Evolutionary conservation across 495 filamentous ascomycete genomes (phyloP).

Genomic region (Bryoglossum gracile): DNA sequence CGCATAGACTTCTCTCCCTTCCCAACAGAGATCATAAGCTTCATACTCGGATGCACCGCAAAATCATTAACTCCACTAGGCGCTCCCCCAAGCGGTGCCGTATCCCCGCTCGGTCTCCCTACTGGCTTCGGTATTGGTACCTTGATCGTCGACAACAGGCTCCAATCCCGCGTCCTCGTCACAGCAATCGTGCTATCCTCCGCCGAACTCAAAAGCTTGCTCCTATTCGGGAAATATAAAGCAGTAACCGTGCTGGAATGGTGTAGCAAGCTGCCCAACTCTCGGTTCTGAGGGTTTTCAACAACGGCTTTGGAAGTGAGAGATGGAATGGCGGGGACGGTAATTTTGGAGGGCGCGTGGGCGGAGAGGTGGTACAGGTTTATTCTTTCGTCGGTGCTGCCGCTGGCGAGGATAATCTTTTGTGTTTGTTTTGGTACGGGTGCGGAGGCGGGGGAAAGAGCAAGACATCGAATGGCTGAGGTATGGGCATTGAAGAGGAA

Average conservation of each 20-base stretch:
- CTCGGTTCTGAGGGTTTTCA: slow-evolving; percentile 79
- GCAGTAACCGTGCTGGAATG: slow-evolving; percentile 73
- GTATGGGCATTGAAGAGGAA: slow-evolving; percentile 94
- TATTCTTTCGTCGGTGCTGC: slow-evolving; percentile 86
- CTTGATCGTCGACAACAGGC: slow-evolving; percentile 81
- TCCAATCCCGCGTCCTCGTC: slow-evolving; percentile 82
- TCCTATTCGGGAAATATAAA: slow-evolving; percentile 74
- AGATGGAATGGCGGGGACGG: slow-evolving; percentile 40
- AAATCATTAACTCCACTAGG: slow-evolving; percentile 91
- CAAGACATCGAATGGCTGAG: slow-evolving; percentile 83
- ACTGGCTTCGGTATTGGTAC: slow-evolving; percentile 76
- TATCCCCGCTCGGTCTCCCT: slow-evolving; percentile 85
- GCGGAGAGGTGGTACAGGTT: slow-evolving; percentile 90
- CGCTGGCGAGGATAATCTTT: slow-evolving; percentile 81
- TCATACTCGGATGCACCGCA: slow-evolving; percentile 91
- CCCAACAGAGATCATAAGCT: slow-evolving; percentile 87
- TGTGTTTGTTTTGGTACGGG: slow-evolving; percentile 46
- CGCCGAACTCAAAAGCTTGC: slow-evolving; percentile 74
- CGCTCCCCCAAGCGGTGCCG: slow-evolving; percentile 71
- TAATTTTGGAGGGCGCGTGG: slow-evolving; percentile 44
- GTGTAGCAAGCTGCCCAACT: slow-evolving; percentile 80
- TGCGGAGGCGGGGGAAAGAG: slow-evolving; percentile 71
- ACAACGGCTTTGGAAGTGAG: slow-evolving; percentile 60
- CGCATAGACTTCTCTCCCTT: slow-evolving; percentile 86
- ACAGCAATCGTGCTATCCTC: slow-evolving; percentile 88